These are phyloP conservation scores for Phytophthora hybrid DNA, from an alignment of 352 stramenopile species.

Conservation along the genomic window DNA sequence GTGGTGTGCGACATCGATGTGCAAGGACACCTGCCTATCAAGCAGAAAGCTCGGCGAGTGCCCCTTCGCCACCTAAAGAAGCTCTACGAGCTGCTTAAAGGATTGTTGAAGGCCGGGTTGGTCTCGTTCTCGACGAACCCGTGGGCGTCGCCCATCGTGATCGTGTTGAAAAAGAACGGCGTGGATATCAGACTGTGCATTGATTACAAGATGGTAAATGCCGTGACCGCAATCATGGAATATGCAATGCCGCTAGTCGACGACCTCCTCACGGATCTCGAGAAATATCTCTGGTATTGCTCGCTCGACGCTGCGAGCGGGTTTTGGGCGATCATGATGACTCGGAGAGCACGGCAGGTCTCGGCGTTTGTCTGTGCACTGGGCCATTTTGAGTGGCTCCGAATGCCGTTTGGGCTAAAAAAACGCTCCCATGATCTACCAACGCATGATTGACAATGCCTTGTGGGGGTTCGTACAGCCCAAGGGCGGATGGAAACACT, in stretches of 20 bases:
- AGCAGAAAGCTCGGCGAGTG: not conserved
- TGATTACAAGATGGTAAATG: constrained; percentile 1
- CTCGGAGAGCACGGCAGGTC: not conserved
- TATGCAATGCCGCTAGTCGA: not conserved
- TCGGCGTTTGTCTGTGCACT: not conserved
- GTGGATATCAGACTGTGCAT: not conserved
- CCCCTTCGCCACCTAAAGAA: not conserved
- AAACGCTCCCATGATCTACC: not conserved
- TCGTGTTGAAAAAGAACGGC: not conserved
- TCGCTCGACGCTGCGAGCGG: not conserved
- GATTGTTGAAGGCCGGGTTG: not conserved
- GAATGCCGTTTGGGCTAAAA: not conserved
- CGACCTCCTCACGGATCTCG: not conserved
- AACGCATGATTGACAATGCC: not conserved
- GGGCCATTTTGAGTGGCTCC: not conserved
- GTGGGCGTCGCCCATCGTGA: not conserved
- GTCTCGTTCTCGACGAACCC: not conserved
- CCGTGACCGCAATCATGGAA: not conserved
- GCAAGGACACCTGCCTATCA: not conserved
- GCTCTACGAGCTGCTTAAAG: not conserved
- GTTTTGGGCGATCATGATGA: not conserved
- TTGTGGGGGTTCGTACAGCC: not conserved
- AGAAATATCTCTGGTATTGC: not conserved
- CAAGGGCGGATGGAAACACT: not conserved
- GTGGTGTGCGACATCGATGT: not conserved